phyloP scores from a whole-genome alignment of 495 filamentous ascomycete genomes.

The Hyaloscypha finlandica region DNA sequence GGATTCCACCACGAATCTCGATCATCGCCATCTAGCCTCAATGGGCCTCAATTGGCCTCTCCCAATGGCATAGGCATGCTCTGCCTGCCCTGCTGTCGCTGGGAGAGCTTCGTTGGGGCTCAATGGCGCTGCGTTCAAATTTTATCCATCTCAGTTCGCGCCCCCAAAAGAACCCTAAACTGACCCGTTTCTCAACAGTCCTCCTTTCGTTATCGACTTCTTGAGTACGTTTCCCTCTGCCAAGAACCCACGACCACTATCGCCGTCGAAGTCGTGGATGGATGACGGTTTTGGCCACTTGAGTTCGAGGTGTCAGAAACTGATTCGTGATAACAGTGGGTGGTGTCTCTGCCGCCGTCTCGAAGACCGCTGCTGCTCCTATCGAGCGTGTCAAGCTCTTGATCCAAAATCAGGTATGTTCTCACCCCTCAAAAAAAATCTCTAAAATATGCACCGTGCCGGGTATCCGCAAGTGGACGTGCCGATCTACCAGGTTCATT shows the following conservation, averaged over 20 bases:
- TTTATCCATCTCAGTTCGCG: conserved; percentile 28
- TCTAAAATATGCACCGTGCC: conserved; percentile 16
- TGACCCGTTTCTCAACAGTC: conserved; percentile 39
- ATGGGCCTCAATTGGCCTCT: conserved; percentile 29
- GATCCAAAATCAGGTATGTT: conserved; percentile 98
- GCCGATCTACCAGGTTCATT: conserved; percentile 9
- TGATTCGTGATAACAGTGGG: conserved; percentile 68
- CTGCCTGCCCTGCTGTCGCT: conserved; percentile 9
- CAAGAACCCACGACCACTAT: conserved; percentile 10
- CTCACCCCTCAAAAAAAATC: neutral
- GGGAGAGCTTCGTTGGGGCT: conserved; percentile 26
- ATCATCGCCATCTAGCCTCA: conserved; percentile 17
- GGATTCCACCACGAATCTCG: conserved; percentile 13
- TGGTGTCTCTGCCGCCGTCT: conserved; percentile 99
- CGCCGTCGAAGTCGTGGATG: conserved; percentile 17
- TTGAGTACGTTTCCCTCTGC: conserved; percentile 74
- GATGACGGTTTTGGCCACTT: conserved; percentile 23
- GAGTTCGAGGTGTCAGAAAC: conserved; percentile 33
- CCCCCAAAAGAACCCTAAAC: conserved; percentile 31
- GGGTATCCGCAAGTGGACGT: conserved; percentile 24
- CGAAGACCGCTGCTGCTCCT: conserved; percentile 99
- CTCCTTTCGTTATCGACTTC: conserved; percentile 85
- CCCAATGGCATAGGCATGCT: conserved; percentile 21
- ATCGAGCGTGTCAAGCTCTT: conserved; percentile 99
- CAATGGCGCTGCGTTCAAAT: conserved; percentile 34